phyloP scores from a whole-genome alignment of 2,329 filamentous ascomycete species.

The Pseudogymnoascus verrucosus region DNA sequence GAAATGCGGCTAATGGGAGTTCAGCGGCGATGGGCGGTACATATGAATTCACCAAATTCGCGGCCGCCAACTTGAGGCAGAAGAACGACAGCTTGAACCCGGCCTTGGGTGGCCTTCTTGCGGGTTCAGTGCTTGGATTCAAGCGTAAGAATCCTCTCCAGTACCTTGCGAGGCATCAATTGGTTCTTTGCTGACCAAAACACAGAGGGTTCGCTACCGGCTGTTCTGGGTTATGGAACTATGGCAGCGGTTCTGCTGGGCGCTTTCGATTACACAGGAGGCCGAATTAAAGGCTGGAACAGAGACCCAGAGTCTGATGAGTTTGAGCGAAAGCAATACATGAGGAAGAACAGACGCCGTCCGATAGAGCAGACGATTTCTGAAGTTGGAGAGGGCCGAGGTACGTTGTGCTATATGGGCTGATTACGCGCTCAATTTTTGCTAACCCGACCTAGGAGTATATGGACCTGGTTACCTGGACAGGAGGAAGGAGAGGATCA shows the following conservation, averaged over 20 bases:
- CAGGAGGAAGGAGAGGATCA: slow-evolving; percentile 57
- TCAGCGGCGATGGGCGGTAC: slow-evolving; percentile 59
- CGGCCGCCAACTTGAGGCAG: slow-evolving; percentile 60
- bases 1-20: slow-evolving; percentile 11
- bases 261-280: slow-evolving; percentile 56
- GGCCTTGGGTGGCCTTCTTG: slow-evolving; percentile 56
- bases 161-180: neutral
- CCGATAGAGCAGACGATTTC: slow-evolving; percentile 58
- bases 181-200: slow-evolving; percentile 4
- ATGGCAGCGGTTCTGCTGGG: slow-evolving; percentile 47
- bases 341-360: slow-evolving; percentile 54
- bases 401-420: slow-evolving; percentile 35
- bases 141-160: slow-evolving; percentile 38
- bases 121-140: slow-evolving; percentile 54
- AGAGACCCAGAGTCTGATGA: slow-evolving; percentile 49
- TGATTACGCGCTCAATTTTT: neutral
- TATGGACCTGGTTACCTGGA: slow-evolving; percentile 61
- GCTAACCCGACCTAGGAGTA: slow-evolving; percentile 44
- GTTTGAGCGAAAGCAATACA: slow-evolving; percentile 52
- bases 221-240: slow-evolving; percentile 56
- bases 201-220: slow-evolving; percentile 36
- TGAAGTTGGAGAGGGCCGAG: slow-evolving; percentile 63
- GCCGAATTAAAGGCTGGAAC: slow-evolving; percentile 43
- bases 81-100: slow-evolving; percentile 60
- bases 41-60: slow-evolving; percentile 58